Base-by-base conservation (phyloP, 2,329 filamentous ascomycete genomes). In the Triangularia setosa region DNA sequence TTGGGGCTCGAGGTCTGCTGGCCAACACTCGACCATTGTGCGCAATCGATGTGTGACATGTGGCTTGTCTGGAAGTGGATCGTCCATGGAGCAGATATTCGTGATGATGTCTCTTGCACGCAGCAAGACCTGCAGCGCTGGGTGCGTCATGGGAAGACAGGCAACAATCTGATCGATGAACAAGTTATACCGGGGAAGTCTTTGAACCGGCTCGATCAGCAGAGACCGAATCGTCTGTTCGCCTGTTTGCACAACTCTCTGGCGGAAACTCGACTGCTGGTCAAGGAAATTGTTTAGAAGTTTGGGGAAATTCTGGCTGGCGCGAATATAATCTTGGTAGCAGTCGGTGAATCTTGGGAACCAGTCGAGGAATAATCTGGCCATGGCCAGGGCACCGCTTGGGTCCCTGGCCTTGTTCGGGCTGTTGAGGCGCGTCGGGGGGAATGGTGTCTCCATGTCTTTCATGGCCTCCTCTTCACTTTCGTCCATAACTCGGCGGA, bases 141-240 rank as follows among this genome's bases (percentile, higher is more conserved):
- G 91, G 74, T 98, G 93, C 8, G 90, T 88, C 59, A 93, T 86
- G 4, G 94, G 93, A 18, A 98, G 84, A 66, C 90, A 93, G 69
- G 89, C 88, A 57, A 95, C 86, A 73, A 99, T 97, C 72, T 96
- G 93, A 78, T 99, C 95, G 71, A 99, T 98, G 73, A 98, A 90
- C 35, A 99, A 82, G 72, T 92, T 97, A 78, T 99, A 99, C 25
- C 95, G 89, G 25, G 95, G 95, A 60, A 99, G 83, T 60, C 95
- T 86, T 76, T 99, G 95, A 0, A 99, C 93, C 2, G 95, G 95
- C 77, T 99, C 95, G 75, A 99, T 99, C 62, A 99, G 84, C 67
- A 95, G 85, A 3, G 95, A 98, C 58, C 92, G 93, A 61, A 98
- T 84, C 64, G 88, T 86, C 78, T 99, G 95, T 75, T 98, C 95